A percentile compares a stretch with the other conserved stretches of the same genome.
phyloP scores from a whole-genome alignment of 768 basidiomycete species.

The Boletus speciosus region DNA sequence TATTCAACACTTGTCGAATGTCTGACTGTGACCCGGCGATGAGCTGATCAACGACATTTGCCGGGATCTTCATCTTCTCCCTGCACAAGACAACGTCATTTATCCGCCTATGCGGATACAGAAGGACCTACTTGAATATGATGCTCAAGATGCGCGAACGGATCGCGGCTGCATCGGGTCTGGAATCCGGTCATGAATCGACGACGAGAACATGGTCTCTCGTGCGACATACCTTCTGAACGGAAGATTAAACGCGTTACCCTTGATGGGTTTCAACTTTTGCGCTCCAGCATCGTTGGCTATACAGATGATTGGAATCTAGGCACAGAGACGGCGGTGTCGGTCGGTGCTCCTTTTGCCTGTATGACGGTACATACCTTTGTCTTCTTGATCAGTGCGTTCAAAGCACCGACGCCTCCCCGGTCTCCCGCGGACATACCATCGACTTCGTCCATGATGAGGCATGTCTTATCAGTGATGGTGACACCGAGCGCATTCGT shows the following conservation, averaged over 20 bases:
- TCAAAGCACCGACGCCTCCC: slow-evolving; percentile 93
- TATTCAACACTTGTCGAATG: slow-evolving; percentile 95
- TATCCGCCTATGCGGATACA: background rate
- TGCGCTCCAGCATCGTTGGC: slow-evolving; percentile 86
- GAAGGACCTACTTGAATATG: slow-evolving; percentile 72
- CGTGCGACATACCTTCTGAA: slow-evolving; percentile 65
- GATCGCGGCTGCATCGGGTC: slow-evolving; percentile 72
- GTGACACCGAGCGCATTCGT: slow-evolving; percentile 68
- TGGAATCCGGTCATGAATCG: slow-evolving; percentile 26
- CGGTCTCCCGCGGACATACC: slow-evolving; percentile 98
- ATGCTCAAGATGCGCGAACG: slow-evolving; percentile 88
- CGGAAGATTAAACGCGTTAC: slow-evolving; percentile 67
- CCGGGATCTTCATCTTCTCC: slow-evolving; percentile 91
- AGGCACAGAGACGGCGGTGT: background rate
- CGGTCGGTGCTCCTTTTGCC: background rate
- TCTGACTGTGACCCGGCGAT: slow-evolving; percentile 88
- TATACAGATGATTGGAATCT: slow-evolving; percentile 98
- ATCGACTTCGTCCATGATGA: slow-evolving; percentile 99
- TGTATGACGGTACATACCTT: slow-evolving; percentile 46
- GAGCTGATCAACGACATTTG: slow-evolving; percentile 90
- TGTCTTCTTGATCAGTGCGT: slow-evolving; percentile 88
- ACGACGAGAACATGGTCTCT: background rate
- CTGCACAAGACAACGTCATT: slow-evolving; percentile 35
- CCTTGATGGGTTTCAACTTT: slow-evolving; percentile 84
- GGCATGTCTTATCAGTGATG: slow-evolving; percentile 75